phyloP scores from a whole-genome alignment of 495 filamentous ascomycete genomes.

The Annulohypoxylon stygium region DNA sequence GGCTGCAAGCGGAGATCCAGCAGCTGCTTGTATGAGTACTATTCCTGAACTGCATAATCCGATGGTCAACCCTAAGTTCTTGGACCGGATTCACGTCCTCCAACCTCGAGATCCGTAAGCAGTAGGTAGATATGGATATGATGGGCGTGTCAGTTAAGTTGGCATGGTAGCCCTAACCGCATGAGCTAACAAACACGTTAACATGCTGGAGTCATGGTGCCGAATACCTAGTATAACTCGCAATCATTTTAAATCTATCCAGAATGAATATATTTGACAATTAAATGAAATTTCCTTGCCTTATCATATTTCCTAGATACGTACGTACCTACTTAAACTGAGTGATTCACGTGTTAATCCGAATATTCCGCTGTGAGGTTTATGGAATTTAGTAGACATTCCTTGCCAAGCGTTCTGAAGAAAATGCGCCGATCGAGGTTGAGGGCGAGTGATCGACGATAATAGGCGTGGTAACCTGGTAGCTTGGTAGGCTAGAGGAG shows the following conservation, averaged over 20 bases:
- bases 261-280: no score
- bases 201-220: no score
- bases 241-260: no score
- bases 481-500: background rate
- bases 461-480: background rate
- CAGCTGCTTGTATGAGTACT: constrained; percentile 56
- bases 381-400: background rate
- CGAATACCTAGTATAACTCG: no score
- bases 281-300: no score
- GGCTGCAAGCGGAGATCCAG: constrained; percentile 51
- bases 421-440: constrained; percentile 9
- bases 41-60: constrained; percentile 57
- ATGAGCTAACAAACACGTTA: no score
- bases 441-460: constrained; percentile 4
- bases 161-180: background rate
- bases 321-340: no score
- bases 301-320: no score
- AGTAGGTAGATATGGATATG: no score
- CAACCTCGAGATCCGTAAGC: background rate
- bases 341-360: no score
- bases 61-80: constrained; percentile 42
- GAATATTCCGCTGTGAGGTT: no score
- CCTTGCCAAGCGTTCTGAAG: constrained; percentile 1
- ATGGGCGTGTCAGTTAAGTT: no score
- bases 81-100: constrained; percentile 17